phyloP scores from a whole-genome alignment of 306 rosid species.

The Cucurbita pepo region DNA sequence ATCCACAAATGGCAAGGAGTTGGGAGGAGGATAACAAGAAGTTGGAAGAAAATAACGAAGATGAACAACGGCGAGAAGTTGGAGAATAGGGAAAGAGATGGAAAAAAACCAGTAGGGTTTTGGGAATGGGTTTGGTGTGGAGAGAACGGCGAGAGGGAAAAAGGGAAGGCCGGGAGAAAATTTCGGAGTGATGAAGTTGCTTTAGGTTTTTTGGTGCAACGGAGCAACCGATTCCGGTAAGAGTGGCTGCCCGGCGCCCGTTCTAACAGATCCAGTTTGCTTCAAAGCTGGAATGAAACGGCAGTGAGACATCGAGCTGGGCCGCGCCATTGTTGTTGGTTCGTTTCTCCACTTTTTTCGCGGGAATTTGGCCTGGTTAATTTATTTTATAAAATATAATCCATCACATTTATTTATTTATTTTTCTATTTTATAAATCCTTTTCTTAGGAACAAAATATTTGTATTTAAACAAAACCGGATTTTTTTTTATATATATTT shows the following conservation, averaged over 20 bases:
- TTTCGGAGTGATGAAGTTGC: neutral
- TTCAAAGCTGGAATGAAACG: neutral
- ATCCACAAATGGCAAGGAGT: neutral
- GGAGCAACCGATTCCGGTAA: neutral
- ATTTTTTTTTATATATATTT: too few species aligned
- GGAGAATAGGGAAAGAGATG: neutral
- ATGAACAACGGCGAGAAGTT: neutral
- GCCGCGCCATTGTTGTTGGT: too few species aligned
- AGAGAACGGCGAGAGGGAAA: neutral
- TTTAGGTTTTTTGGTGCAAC: neutral
- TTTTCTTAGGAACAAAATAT: too few species aligned
- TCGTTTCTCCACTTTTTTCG: too few species aligned
- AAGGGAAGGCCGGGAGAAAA: neutral
- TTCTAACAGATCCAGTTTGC: neutral
- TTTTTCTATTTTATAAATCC: too few species aligned
- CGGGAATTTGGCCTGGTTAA: too few species aligned
- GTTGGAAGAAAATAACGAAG: neutral
- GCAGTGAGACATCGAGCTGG: too few species aligned
- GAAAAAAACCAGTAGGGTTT: conserved; percentile 5
- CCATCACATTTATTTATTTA: too few species aligned
- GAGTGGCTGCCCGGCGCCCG: neutral
- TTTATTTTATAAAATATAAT: too few species aligned
- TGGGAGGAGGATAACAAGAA: neutral
- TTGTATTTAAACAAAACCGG: too few species aligned
- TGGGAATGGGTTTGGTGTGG: neutral